Evolutionary conservation across 345 rosid genomes (phyloP).

Genomic region (Camelina sativa): DNA sequence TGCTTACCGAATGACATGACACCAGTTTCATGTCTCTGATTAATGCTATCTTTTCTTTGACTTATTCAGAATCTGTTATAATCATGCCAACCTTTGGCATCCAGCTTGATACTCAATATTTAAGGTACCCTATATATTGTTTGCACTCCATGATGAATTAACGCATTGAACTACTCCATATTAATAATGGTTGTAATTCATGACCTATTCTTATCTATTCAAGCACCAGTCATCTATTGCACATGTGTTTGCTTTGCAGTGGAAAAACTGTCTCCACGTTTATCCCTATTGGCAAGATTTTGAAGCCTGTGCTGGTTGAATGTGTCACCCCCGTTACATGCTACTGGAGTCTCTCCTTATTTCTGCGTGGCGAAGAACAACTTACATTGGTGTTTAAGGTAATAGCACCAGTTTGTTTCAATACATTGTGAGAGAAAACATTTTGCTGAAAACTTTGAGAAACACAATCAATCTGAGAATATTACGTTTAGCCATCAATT

Average conservation of each 20-base stretch:
- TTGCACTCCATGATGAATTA: not conserved
- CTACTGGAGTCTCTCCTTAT: constrained; percentile 81
- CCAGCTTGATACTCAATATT: constrained; percentile 81
- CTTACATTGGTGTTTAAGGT: constrained; percentile 78
- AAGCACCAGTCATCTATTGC: constrained; percentile 1
- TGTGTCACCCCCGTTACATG: constrained; percentile 81
- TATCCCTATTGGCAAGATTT: constrained; percentile 70
- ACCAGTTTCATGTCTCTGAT: not conserved
- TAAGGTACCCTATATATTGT: constrained; percentile 51
- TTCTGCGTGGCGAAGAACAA: constrained; percentile 66
- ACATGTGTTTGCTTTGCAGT: constrained; percentile 47
- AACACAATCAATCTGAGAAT: not conserved
- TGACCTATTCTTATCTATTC: constrained; percentile 20
- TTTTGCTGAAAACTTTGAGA: constrained; percentile 2
- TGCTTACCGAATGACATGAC: not conserved
- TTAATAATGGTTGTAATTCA: not conserved
- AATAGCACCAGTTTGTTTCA: constrained; percentile 26
- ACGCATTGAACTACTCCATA: not conserved
- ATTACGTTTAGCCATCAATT: constrained; percentile 11
- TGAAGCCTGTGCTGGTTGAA: constrained; percentile 85
- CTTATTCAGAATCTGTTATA: constrained; percentile 71
- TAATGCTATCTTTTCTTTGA: constrained; percentile 35
- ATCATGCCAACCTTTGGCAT: constrained; percentile 80
- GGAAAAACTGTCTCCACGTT: constrained; percentile 64
- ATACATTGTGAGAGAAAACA: not conserved